Percentiles rank a stretch among this genome's conserved stretches.
Evolutionary conservation across 2,329 filamentous ascomycete species (phyloP).

Genomic region (Paraconiothyrium brasiliense): DNA sequence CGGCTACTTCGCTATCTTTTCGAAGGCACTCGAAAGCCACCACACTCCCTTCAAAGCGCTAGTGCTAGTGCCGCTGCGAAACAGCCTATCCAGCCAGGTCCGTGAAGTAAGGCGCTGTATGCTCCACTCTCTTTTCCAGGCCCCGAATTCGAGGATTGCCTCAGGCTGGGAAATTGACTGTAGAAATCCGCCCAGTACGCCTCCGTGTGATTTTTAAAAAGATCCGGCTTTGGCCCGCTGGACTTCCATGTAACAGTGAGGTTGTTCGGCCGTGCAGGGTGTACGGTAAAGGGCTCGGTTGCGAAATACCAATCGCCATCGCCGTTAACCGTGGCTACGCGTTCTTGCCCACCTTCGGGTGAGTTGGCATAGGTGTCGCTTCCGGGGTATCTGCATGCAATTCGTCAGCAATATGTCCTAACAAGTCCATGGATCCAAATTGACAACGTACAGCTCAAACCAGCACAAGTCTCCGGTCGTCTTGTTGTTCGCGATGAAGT

Average conservation of each 20-base stretch:
- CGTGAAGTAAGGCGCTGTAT: not conserved
- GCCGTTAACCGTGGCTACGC: constrained; percentile 2
- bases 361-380: not conserved
- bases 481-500: constrained; percentile 8
- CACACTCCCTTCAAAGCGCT: not conserved
- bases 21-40: too few relatives aligned
- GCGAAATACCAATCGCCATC: constrained; percentile 10
- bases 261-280: constrained; percentile 8
- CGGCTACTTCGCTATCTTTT: too few relatives aligned
- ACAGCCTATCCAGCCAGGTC: constrained; percentile 6
- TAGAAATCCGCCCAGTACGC: constrained; percentile 6
- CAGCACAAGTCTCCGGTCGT: constrained; percentile 10
- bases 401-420: not conserved
- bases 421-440: not conserved
- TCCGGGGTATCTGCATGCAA: constrained; percentile 3
- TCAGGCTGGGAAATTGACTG: not conserved
- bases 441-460: constrained; percentile 5
- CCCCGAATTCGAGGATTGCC: not conserved
- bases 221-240: constrained; percentile 5
- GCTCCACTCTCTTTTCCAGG: not conserved
- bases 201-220: constrained; percentile 6
- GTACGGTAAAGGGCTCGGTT: constrained; percentile 5
- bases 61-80: not conserved
- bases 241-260: constrained; percentile 6
- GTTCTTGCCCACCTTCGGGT: not conserved